phyloP scores from a whole-genome alignment of 2,329 filamentous ascomycete species.

The Orbilia oligospora region DNA sequence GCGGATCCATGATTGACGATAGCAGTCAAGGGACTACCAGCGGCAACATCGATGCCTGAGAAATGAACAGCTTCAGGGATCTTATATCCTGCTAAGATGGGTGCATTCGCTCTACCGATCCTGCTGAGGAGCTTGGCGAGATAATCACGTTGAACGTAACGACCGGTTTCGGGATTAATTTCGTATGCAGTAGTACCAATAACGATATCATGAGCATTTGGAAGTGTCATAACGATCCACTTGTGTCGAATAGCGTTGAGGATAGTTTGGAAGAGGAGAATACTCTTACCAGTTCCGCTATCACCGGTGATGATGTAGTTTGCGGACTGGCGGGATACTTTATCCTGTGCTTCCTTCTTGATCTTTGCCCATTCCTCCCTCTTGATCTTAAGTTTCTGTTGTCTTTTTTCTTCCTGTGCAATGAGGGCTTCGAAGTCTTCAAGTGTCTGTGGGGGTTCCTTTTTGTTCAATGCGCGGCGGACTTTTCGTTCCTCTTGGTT shows the following conservation, averaged over 20 bases:
- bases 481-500: constrained; percentile 38
- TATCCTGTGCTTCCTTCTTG: constrained; percentile 40
- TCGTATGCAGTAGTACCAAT: constrained; percentile 84
- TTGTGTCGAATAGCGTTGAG: constrained; percentile 83
- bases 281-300: constrained; percentile 83
- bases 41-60: constrained; percentile 41
- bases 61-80: constrained; percentile 17
- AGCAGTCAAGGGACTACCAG: constrained; percentile 41
- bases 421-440: constrained; percentile 37
- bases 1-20: constrained; percentile 59
- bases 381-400: constrained; percentile 16
- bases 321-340: constrained; percentile 27
- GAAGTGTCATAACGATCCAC: constrained; percentile 90
- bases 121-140: constrained; percentile 80
- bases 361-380: constrained; percentile 21
- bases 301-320: constrained; percentile 47
- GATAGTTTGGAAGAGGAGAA: constrained; percentile 86
- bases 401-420: constrained; percentile 7
- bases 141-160: constrained; percentile 85
- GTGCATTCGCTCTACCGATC: constrained; percentile 79
- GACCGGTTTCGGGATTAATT: constrained; percentile 73
- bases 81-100: constrained; percentile 67
- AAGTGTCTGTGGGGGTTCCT: constrained; percentile 24
- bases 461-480: constrained; percentile 20
- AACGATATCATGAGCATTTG: constrained; percentile 87